Conservation (phyloP, 2,329 filamentous ascomycete species). For the Colletotrichum sansevieriae region DNA sequence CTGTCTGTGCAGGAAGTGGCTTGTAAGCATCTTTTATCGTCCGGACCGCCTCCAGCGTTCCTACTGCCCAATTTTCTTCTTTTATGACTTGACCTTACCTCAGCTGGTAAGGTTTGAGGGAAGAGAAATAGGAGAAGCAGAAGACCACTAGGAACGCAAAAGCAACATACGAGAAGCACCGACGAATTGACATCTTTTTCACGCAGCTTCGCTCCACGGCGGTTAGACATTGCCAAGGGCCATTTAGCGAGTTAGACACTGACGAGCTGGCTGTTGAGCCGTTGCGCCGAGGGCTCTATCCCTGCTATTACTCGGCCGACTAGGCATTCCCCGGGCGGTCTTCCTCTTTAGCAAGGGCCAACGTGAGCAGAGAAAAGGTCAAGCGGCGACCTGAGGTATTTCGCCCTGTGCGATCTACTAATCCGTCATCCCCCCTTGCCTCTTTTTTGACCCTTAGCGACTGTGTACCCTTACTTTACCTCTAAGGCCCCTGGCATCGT, state of each 20-base stretch:
- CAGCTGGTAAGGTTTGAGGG: background rate
- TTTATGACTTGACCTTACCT: conserved; percentile 23
- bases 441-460: background rate
- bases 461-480: conserved; percentile 7
- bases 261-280: conserved; percentile 1
- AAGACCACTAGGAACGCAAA: background rate
- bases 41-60: conserved; percentile 20
- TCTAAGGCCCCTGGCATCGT: conserved; percentile 28
- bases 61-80: conserved; percentile 24
- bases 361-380: background rate
- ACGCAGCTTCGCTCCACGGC: conserved; percentile 1
- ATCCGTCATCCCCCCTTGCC: conserved; percentile 15
- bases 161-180: background rate
- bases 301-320: conserved; percentile 32
- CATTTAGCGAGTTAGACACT: conserved; percentile 2
- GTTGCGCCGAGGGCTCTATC: conserved; percentile 33
- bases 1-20: conserved; percentile 34
- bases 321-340: background rate
- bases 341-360: conserved; percentile 16
- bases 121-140: conserved; percentile 7
- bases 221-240: conserved; percentile 7
- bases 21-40: conserved; percentile 28
- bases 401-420: conserved; percentile 15
- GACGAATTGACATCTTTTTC: conserved; percentile 18
- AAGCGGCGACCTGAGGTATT: background rate